Evolutionary conservation across 2,329 filamentous ascomycete genomes (phyloP), one percentile per base, ranked within the genome.

Genomic region (Coniochaeta hoffmannii): DNA sequence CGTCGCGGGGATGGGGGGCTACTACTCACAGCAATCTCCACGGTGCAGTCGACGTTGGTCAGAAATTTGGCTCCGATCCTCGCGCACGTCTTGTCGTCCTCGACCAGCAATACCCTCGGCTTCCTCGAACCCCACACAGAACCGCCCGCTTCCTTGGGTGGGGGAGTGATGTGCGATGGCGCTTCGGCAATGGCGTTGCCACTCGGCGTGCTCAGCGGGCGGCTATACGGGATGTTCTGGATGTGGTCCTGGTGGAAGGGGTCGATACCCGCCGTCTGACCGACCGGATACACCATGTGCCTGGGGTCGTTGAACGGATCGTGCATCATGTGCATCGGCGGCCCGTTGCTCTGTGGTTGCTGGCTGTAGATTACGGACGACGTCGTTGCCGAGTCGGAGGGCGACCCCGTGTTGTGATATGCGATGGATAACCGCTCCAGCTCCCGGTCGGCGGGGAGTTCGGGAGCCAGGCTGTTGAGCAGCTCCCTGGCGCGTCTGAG

Each of bases 211-310:
- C 88, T 90, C 2, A 88, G 78, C 15, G 82, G 90, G 71, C 90
- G 77, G 9, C 87, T 79, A 67, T 96, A 97, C 0, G 92, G 90
- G 55, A 97, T 95, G 68, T 96, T 96, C 73, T 93, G 85, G 66
- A 97, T 90, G 66, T 97, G 91, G 64, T 97, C 92, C 63, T 89
- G 88, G 67, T 93, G 92, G 79, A 96, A 94, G 1, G 93, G 92
- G 66, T 97, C 92, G 61, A 97, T 97, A 54, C 92, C 92, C 61
- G 95, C 89, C 0, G 87, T 94, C 61, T 91, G 85, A 17, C 92
- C 92, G 15, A 96, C 90, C 0, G 93, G 92, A 67, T 97, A 97
- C 10, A 97, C 91, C 54, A 95, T 81, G 60, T 83, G 80, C 46
- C 80, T 73, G 60, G 81, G 76, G 58, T 84, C 80, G 61, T 72